Evolutionary conservation across 129 eudicot species (phyloP).

Genomic region (Centaurea solstitialis): DNA sequence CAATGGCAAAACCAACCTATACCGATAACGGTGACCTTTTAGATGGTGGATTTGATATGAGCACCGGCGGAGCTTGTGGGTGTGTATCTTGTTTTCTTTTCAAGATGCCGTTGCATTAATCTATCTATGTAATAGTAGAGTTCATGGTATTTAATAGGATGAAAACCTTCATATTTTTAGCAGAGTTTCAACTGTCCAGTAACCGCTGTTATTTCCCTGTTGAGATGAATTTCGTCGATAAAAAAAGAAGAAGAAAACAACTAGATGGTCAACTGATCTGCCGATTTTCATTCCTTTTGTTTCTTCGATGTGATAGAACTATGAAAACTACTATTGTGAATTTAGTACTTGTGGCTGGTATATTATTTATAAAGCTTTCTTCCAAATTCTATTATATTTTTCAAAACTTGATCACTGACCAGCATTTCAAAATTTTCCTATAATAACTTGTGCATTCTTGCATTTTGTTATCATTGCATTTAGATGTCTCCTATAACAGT

Average conservation of each 20-base stretch:
- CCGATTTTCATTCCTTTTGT: too few relatives aligned
- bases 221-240: not conserved
- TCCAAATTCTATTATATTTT: too few relatives aligned
- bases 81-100: conserved; percentile 30
- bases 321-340: too few relatives aligned
- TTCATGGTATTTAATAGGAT: not conserved
- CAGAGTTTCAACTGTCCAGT: not conserved
- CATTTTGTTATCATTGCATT: too few relatives aligned
- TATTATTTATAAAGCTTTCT: too few relatives aligned
- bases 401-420: too few relatives aligned
- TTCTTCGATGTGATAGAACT: too few relatives aligned
- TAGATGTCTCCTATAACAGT: too few relatives aligned
- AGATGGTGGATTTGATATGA: conserved; percentile 98
- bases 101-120: not conserved
- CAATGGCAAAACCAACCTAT: conserved; percentile 77
- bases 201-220: not conserved
- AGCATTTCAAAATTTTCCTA: too few relatives aligned
- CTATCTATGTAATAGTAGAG: not conserved
- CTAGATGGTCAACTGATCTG: not conserved
- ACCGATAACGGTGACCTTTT: conserved; percentile 76
- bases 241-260: too few relatives aligned
- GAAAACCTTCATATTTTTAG: not conserved
- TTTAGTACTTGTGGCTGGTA: too few relatives aligned
- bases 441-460: too few relatives aligned
- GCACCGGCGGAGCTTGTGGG: conserved; percentile 96